These are phyloP conservation scores for Fonsecaea erecta DNA, from an alignment of 2,329 filamentous ascomycete species.

Conservation along the genomic window DNA sequence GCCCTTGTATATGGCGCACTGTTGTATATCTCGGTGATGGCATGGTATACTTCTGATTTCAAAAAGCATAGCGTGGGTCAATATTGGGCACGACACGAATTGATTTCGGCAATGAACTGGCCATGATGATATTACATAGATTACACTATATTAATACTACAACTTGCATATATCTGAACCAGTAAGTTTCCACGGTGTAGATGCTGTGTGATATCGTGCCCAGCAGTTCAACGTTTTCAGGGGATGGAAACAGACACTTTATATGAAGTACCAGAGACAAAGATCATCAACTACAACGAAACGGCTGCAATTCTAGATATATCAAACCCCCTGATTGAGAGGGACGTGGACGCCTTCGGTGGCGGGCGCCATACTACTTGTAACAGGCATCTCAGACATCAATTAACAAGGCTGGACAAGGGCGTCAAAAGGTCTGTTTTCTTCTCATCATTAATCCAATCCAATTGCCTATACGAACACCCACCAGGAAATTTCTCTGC, in stretches of 20 bases:
- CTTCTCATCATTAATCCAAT: background rate
- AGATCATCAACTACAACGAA: background rate
- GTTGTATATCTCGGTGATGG: background rate
- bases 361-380: too few relatives aligned
- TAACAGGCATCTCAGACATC: too few relatives aligned
- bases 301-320: background rate
- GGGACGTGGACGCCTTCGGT: too few relatives aligned
- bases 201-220: background rate
- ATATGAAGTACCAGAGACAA: background rate
- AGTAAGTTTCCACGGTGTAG: too few relatives aligned
- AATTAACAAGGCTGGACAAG: background rate
- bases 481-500: background rate
- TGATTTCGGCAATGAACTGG: background rate
- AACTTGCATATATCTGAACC: background rate
- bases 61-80: conserved; percentile 9
- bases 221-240: background rate
- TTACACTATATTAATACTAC: background rate
- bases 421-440: background rate
- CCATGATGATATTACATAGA: conserved; percentile 2
- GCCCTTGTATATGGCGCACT: background rate
- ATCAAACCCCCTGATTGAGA: background rate
- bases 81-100: conserved; percentile 1
- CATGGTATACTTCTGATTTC: background rate
- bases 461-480: background rate
- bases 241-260: background rate